Base-by-base conservation (phyloP, 257 asterid genomes). In the Petrea volubilis region DNA sequence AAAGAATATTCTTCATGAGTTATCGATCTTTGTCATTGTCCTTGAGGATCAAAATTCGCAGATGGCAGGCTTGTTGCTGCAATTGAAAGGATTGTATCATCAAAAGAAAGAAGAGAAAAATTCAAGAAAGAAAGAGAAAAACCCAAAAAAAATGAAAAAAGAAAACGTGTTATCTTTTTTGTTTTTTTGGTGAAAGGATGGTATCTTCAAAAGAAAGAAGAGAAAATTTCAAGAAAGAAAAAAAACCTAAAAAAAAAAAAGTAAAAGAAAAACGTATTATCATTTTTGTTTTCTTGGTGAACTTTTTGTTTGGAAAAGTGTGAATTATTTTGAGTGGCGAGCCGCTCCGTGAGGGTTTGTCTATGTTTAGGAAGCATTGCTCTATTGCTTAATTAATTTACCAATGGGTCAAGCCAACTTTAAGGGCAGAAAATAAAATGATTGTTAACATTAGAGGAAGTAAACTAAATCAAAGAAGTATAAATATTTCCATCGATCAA, bases 321-420 rank as follows among this genome's bases (percentile, higher is more conserved):
- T 62, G 23, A 67, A 64, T 72, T 66, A 46, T n/a, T 77, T 64
- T 77, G 53, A 38, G 81, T 65, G 91, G 88, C 79, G 58, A 59
- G 47, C 74, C 88, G 88, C 24, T 71, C 55, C 74, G 77, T 49
- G 68, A 70, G 90, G 81, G 31, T 24, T 47, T 68, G 12, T 18
- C 75, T 67, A 78, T 67, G 33, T 72, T 72, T 43, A 59, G 77
- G 58, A 68, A 69, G 3, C 57, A 40, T n/a, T n/a, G n/a, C n/a
- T n/a, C n/a, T n/a, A 38, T 60, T 64, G n/a, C 15, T 59, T 12
- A 1, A 23, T 34, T 20, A n/a, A 15, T 52, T 52, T 52, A 24
- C 59, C 59, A 24, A 24, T 52, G 59, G 15, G 11, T 20, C 31
- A 21, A 8, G n/a, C 50, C 3, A 43, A 43, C 50, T 43, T 24